These are phyloP conservation scores for Setomelanomma holmii DNA, from an alignment of 2,329 filamentous ascomycete species.

Conservation along the genomic window DNA sequence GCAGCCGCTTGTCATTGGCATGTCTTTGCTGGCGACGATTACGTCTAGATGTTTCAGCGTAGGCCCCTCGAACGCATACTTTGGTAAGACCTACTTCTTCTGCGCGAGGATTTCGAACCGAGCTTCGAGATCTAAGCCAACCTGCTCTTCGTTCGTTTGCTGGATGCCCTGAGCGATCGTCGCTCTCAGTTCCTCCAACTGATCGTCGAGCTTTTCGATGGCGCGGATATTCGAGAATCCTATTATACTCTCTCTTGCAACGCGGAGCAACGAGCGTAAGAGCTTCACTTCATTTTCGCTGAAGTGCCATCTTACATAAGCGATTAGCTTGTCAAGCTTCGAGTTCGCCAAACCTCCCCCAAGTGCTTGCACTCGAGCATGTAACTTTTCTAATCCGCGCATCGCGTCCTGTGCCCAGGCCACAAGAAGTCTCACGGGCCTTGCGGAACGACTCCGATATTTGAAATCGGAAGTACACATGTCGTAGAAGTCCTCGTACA, in stretches of 20 bases:
- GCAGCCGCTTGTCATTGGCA: not conserved
- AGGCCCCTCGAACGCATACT: not conserved
- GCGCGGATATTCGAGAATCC: constrained; percentile 4
- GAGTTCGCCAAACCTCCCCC: not conserved
- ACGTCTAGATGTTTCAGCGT: not conserved
- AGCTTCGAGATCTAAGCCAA: not conserved
- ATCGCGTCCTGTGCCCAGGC: not conserved
- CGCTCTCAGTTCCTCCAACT: not conserved
- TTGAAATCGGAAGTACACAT: not conserved
- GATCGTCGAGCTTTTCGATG: constrained; percentile 4
- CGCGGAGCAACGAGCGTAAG: constrained; percentile 8
- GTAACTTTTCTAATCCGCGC: not conserved
- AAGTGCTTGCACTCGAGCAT: constrained; percentile 1
- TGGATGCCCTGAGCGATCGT: not conserved
- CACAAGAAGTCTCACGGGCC: not conserved
- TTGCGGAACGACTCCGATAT: not conserved
- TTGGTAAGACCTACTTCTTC: not conserved
- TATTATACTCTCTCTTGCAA: constrained; percentile 11
- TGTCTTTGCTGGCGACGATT: constrained; percentile 1
- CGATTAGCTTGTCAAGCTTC: not conserved
- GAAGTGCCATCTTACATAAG: constrained; percentile 10
- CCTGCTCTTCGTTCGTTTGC: not conserved
- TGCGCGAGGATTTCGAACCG: not conserved
- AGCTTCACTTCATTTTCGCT: constrained; percentile 4
- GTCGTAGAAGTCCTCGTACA: constrained; percentile 3